Evolutionary conservation across 2,329 filamentous ascomycete species (phyloP).

Genomic region (Gnomoniopsis smithogilvyi): DNA sequence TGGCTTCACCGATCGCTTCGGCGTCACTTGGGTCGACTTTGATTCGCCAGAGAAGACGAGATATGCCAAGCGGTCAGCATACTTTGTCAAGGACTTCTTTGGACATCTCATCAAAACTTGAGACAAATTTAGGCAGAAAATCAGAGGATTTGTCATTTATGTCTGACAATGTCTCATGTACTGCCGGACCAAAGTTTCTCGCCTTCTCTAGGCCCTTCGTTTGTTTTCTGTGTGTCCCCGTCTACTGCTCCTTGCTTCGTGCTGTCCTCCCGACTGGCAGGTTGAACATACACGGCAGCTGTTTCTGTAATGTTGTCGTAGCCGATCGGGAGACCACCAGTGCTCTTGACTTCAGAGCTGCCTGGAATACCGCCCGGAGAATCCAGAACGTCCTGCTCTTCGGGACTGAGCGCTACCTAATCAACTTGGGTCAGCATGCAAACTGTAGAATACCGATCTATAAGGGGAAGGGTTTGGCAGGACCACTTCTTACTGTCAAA

Average conservation of each 20-base stretch:
- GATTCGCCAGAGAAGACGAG: constrained; percentile 31
- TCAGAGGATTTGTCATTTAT: background rate
- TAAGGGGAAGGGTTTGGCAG: background rate
- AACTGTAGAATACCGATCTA: background rate
- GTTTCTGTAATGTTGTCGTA: background rate
- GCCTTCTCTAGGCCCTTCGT: too few species aligned
- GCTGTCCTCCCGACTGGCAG: background rate
- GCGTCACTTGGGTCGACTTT: constrained; percentile 38
- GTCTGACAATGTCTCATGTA: too few species aligned
- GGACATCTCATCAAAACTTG: constrained; percentile 25
- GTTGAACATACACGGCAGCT: background rate
- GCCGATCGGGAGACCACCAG: background rate
- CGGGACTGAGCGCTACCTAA: background rate
- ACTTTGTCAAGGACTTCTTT: constrained; percentile 28
- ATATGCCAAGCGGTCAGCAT: constrained; percentile 31
- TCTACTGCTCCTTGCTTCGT: too few species aligned
- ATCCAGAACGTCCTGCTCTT: background rate
- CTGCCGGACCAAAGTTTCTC: too few species aligned
- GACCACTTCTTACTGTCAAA: background rate
- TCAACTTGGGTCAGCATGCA: background rate
- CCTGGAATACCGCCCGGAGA: background rate
- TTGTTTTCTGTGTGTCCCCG: too few species aligned
- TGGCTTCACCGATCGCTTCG: constrained; percentile 37
- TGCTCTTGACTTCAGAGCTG: background rate
- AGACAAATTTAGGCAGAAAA: background rate